These are phyloP conservation scores for Ambrosiella cleistominuta DNA, from an alignment of 2,329 filamentous ascomycete species.

Conservation along the genomic window DNA sequence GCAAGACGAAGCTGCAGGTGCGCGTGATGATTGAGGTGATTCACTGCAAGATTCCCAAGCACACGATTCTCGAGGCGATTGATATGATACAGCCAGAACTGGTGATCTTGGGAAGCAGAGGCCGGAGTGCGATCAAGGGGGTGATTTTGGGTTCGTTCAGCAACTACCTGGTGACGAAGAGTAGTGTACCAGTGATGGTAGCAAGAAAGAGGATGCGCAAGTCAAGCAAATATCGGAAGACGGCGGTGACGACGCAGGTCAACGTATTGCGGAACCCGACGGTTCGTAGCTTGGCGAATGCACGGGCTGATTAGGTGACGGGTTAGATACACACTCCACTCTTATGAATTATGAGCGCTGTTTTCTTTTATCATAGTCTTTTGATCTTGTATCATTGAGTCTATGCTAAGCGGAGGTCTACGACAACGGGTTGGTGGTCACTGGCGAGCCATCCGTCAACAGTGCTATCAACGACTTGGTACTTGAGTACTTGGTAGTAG, in stretches of 20 bases:
- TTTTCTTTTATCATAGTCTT: too few species aligned
- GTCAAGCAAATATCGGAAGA: conserved; percentile 61
- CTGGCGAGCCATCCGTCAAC: too few species aligned
- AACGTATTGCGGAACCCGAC: conserved; percentile 64
- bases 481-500: too few species aligned
- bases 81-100: conserved; percentile 81
- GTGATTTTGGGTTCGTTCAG: conserved; percentile 92
- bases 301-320: conserved; percentile 51
- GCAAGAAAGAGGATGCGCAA: conserved; percentile 79
- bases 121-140: conserved; percentile 80
- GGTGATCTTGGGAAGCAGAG: conserved; percentile 81
- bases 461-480: too few species aligned
- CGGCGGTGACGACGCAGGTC: conserved; percentile 49
- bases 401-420: too few species aligned
- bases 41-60: conserved; percentile 94
- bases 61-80: conserved; percentile 93
- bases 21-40: conserved; percentile 89
- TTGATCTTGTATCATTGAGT: too few species aligned
- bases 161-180: conserved; percentile 94
- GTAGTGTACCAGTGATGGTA: conserved; percentile 94
- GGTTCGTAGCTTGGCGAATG: conserved; percentile 47
- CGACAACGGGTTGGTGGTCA: too few species aligned
- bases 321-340: neutral
- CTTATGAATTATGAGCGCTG: too few species aligned
- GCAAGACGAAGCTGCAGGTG: conserved; percentile 84